Base-by-base conservation (phyloP, 2,329 filamentous ascomycete species). In the Ambrosiella xylebori region DNA sequence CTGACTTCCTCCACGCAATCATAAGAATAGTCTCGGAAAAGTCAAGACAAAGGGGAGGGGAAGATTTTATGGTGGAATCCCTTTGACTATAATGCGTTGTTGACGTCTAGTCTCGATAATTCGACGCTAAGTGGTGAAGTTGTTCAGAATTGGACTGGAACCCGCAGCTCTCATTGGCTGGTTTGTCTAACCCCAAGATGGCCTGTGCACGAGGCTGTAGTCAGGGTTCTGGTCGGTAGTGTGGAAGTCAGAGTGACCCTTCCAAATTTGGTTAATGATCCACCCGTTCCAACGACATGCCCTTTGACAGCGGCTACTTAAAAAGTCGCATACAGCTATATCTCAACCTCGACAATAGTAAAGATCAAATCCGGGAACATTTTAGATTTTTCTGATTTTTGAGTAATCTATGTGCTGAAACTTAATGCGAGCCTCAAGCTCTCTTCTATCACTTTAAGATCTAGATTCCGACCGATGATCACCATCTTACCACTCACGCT, bases 401-500 rank as follows among this genome's bases (percentile, higher is more conserved):
- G 3, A 27, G 3, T 27, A 3, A 27, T 27, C 27, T 27, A 27
- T 27, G 27, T 27, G 27, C 27, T 27, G 27, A 5, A 27, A 1
- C 38, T 49, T 12, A 57, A 36, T 5, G 40, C 19, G 15, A 35
- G 11, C 9, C 62, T 64, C 53, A 74, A 68, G 61, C 71, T 83
- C 56, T 67, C 65, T 62, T 71, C 69, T 64, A 85, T 78, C 58
- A 78, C 71, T 51, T 76, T 70, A n/a, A 68, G 68, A 17, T 68
- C 70, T 57, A 85, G 65, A 49, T 76, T 71, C 60, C 78, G 74
- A 50, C 82, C 82, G 66, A 85, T 85, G 51, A 85, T 64, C 8
- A 85, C 77, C 54, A 85, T 70, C 66, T 85, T 85, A 19, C 81
- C 77, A 41, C 68, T 63, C 35, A 63, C 63, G 9, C 66, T 61